These are phyloP conservation scores for Agaricus bisporus DNA, from an alignment of 768 basidiomycete species.

Conservation along the genomic window DNA sequence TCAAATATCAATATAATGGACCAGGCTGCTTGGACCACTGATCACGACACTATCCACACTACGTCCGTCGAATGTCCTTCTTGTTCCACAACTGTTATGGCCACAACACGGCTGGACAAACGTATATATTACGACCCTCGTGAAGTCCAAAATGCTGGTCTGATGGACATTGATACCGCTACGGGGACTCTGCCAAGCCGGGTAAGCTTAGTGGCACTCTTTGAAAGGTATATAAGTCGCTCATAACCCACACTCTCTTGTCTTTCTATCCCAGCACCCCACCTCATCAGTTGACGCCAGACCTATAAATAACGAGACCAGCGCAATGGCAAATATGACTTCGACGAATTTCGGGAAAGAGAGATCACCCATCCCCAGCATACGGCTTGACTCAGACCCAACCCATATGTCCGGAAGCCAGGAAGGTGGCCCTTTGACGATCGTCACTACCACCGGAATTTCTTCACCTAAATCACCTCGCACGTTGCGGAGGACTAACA, in stretches of 20 bases:
- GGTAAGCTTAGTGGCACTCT: not conserved
- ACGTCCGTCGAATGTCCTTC: not conserved
- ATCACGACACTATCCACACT: not conserved
- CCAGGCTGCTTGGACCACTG: not conserved
- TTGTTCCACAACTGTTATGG: not conserved
- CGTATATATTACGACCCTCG: not conserved
- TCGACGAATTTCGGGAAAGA: not conserved
- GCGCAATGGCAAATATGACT: not conserved
- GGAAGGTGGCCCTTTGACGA: not conserved
- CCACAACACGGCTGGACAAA: not conserved
- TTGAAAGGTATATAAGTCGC: constrained; percentile 1
- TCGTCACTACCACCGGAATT: not conserved
- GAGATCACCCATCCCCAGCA: constrained; percentile 9
- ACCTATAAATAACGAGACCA: not conserved
- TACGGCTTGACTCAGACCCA: constrained; percentile 1
- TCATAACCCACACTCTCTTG: not conserved
- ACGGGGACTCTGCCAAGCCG: not conserved
- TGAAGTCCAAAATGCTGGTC: not conserved
- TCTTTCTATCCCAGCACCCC: not conserved
- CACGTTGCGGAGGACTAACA: constrained; percentile 4
- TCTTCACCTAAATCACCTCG: not conserved
- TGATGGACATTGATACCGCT: constrained; percentile 5
- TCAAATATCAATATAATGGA: no score
- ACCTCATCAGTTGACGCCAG: not conserved
- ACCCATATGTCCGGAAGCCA: not conserved